A percentile compares a stretch with the other conserved stretches of the same genome.
Conservation (phyloP, 495 filamentous ascomycete species). For the Daldinia caldariorum region DNA sequence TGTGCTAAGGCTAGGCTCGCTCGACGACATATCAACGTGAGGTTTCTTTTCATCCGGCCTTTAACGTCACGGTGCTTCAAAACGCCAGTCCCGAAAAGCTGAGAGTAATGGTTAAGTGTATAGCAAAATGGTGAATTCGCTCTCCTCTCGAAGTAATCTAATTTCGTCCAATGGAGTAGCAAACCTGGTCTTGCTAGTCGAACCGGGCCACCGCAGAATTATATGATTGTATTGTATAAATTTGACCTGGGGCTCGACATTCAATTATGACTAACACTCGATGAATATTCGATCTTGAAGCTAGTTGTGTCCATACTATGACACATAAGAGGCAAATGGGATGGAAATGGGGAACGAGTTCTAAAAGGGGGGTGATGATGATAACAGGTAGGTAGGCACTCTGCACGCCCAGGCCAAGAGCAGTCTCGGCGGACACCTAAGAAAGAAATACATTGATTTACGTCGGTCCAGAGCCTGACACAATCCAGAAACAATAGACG, state of each 20-base stretch:
- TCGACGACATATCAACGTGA: constrained; percentile 6
- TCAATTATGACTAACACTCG: not conserved
- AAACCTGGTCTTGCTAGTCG: too few species aligned
- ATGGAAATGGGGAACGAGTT: not conserved
- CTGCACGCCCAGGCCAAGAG: not conserved
- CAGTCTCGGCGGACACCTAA: not conserved
- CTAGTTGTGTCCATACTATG: not conserved
- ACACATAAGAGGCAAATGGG: not conserved
- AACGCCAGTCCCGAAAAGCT: not conserved
- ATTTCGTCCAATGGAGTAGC: too few species aligned
- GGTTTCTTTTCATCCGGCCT: not conserved
- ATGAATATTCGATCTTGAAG: not conserved
- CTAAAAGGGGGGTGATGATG: not conserved
- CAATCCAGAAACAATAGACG: constrained; percentile 16
- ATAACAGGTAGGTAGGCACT: not conserved
- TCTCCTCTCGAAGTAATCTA: not conserved
- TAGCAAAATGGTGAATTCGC: not conserved
- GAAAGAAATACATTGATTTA: constrained; percentile 1
- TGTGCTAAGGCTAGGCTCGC: constrained; percentile 7
- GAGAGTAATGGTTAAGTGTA: not conserved
- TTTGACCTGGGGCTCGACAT: not conserved
- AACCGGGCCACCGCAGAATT: too few species aligned
- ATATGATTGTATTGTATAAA: too few species aligned
- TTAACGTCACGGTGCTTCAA: not conserved
- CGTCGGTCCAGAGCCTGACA: constrained; percentile 10